Percentiles rank a stretch among this genome's conserved stretches.
Evolutionary conservation across 495 filamentous ascomycete genomes (phyloP).

Genomic region (Xylaria longipes): DNA sequence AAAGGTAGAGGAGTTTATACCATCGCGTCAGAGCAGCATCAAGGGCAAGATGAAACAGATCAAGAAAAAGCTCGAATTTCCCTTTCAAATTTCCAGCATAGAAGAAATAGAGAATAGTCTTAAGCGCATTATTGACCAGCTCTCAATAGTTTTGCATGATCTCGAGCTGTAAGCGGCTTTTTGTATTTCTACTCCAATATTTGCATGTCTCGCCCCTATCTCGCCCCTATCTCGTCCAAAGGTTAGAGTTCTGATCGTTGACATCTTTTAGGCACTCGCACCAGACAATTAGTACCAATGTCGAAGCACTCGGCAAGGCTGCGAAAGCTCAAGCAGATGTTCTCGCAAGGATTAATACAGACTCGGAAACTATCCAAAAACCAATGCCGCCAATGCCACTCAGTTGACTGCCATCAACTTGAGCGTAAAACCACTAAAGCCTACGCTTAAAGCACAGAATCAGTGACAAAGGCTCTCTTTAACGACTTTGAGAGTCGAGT

Average conservation of each 20-base stretch:
- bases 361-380: not conserved
- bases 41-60: not conserved
- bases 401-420: not conserved
- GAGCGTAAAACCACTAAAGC: not conserved
- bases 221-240: not conserved
- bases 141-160: not conserved
- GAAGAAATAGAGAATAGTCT: conserved; percentile 5
- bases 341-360: not conserved
- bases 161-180: not conserved
- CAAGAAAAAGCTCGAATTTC: conserved; percentile 1
- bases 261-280: not conserved
- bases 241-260: not conserved
- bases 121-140: not conserved
- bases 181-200: not conserved
- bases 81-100: not conserved
- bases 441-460: not conserved
- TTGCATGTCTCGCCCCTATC: not conserved
- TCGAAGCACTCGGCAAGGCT: not conserved
- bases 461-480: not conserved
- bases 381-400: not conserved
- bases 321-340: not conserved
- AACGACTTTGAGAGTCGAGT: not conserved
- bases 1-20: not conserved
- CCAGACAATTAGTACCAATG: not conserved
- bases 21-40: not conserved